These are phyloP conservation scores for Metschnikowia similis DNA, from an alignment of 805 yeast genomes.

Conservation along the genomic window DNA sequence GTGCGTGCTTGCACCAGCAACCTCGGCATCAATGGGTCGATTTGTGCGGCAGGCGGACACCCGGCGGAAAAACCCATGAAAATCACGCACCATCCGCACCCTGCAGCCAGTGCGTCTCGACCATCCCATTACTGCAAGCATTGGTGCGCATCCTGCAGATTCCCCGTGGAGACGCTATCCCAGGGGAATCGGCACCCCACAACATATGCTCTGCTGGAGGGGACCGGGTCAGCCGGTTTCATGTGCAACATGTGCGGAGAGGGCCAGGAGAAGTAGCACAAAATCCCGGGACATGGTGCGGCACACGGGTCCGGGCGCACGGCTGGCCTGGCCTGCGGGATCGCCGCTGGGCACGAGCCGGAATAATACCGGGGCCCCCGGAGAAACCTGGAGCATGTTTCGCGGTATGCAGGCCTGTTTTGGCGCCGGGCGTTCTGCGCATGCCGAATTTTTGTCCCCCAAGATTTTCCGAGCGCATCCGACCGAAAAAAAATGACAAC, in stretches of 20 bases:
- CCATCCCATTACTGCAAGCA: constrained; percentile 2
- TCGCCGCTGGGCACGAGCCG: neutral
- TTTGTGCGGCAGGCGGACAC: neutral
- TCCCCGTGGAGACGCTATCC: constrained; percentile 1
- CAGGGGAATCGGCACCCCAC: neutral
- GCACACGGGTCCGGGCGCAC: too few relatives aligned
- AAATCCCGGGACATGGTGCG: too few relatives aligned
- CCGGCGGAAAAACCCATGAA: constrained; percentile 1
- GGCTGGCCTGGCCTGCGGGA: too few relatives aligned
- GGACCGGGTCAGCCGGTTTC: neutral
- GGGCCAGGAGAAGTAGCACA: too few relatives aligned
- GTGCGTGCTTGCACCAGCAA: too few relatives aligned
- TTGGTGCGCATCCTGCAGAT: constrained; percentile 2
- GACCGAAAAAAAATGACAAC: constrained; percentile 3
- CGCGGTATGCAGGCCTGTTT: constrained; percentile 7
- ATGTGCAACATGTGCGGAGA: too few relatives aligned
- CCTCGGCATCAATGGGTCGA: neutral
- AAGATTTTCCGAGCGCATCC: constrained; percentile 10
- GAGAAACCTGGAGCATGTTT: constrained; percentile 19
- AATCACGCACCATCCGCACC: neutral
- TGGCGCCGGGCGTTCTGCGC: constrained; percentile 4
- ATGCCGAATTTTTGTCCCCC: constrained; percentile 8
- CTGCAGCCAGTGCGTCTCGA: neutral
- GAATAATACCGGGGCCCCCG: constrained; percentile 11
- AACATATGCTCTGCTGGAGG: neutral